Percentiles rank a stretch among this genome's conserved stretches.
Evolutionary conservation across 441 rosid species (phyloP).

Genomic region (Bruguiera hainesii): DNA sequence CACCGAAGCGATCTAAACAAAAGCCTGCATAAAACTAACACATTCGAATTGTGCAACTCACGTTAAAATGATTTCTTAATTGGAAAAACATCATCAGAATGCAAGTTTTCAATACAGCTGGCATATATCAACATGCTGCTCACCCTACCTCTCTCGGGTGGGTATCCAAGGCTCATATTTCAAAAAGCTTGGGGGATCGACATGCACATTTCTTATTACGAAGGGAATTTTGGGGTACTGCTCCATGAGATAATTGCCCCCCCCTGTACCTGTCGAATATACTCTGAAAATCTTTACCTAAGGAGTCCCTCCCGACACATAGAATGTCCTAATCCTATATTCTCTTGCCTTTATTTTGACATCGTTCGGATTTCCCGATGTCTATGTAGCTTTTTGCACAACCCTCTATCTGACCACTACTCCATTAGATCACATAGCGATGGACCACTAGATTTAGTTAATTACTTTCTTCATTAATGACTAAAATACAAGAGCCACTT

Average conservation of each 20-base stretch:
- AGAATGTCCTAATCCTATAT: too few species aligned
- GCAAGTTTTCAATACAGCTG: background rate
- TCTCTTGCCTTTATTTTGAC: background rate
- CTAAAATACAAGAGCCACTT: conserved; percentile 12
- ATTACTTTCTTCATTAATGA: conserved; percentile 17
- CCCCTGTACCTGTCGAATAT: conserved; percentile 17
- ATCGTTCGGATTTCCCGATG: background rate
- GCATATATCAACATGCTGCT: background rate
- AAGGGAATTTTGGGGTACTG: conserved; percentile 29
- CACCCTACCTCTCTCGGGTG: conserved; percentile 12
- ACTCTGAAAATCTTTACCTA: conserved; percentile 53
- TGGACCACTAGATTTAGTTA: conserved; percentile 10
- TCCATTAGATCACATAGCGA: background rate
- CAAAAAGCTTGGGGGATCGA: conserved; percentile 27
- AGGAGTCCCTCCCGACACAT: too few species aligned
- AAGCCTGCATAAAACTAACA: background rate
- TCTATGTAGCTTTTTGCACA: background rate
- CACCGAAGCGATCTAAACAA: background rate
- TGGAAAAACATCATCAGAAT: background rate
- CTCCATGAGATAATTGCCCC: conserved; percentile 28
- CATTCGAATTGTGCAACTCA: too few species aligned
- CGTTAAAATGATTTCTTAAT: too few species aligned
- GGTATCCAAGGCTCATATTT: conserved; percentile 39
- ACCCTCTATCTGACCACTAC: background rate
- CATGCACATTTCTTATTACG: conserved; percentile 37